Evolutionary conservation across 495 filamentous ascomycete species (phyloP), one percentile per base, ranked within the genome.

Genomic region (Daldinia childiae): DNA sequence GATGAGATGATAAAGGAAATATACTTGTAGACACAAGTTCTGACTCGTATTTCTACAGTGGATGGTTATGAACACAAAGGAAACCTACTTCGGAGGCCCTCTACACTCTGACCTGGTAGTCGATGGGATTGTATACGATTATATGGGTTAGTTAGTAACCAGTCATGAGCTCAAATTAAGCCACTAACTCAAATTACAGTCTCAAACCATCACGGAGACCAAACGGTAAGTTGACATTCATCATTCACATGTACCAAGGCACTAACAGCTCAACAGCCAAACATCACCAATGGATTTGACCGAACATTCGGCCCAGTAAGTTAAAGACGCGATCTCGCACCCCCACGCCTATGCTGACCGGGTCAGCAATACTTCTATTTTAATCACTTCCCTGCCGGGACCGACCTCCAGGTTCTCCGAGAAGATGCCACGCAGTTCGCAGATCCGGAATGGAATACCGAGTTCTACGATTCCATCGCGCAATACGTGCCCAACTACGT

Each of bases 1-100:
- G 29, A 36, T 26, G n/a, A 30, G 34, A 45, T 3, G n/a, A 27
- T 19, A 19, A 26, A 19, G 54, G 52, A 38, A 27, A 62, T 17
- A 11, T 21, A 36, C 8, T 34, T 4, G 3, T 56, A 36, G 32
- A 3, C 26, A 17, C 19, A 19, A 26, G 34, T 32, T 57, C 68
- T 72, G 39, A 72, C 59, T 8, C 14, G 19, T 17, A 19, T 50
- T 21, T 36, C 19, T n/a, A 14, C 36, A 73, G 21, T 88, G 85
- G 86, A 69, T 88, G 32, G 85, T 88, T 29, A 86, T 88, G 85
- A 89, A 87, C 58, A 87, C 83, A 4, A 87, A 83, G 73, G 84
- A 88, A 68, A 88, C 86, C 4, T 88, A 87, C 73, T 88, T 85
- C 61, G 86, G 86, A 0, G 87, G 86, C 9, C 86, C 85, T 3